phyloP scores from a whole-genome alignment of 2,329 filamentous ascomycete species.

The Phialocephala subalpina region DNA sequence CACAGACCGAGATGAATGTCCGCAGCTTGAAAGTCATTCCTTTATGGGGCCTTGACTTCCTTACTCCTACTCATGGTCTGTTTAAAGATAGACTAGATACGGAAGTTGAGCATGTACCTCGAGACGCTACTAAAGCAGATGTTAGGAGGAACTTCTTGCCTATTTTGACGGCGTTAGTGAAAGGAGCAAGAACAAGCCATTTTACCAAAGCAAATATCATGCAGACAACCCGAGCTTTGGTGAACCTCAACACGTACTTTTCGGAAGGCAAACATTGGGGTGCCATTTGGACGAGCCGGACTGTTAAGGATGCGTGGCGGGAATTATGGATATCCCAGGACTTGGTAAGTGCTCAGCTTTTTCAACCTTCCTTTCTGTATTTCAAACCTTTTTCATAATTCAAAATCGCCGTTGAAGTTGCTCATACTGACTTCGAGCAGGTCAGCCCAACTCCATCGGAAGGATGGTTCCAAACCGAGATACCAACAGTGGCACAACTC shows the following conservation, averaged over 20 bases:
- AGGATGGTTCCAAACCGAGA: conserved; percentile 18
- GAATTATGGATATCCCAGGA: conserved; percentile 54
- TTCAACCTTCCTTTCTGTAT: conserved; percentile 41
- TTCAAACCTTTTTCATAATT: conserved; percentile 45
- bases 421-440: not conserved
- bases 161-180: conserved; percentile 57
- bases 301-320: conserved; percentile 55
- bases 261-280: conserved; percentile 53
- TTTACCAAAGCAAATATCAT: conserved; percentile 56
- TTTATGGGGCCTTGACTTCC: conserved; percentile 58
- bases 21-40: conserved; percentile 57
- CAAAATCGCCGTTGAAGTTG: too few species aligned
- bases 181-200: conserved; percentile 55
- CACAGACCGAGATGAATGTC: conserved; percentile 47
- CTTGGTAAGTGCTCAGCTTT: conserved; percentile 44
- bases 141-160: conserved; percentile 63
- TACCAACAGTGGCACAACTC: conserved; percentile 53
- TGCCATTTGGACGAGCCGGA: conserved; percentile 54
- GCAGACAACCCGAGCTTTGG: conserved; percentile 40
- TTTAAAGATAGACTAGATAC: conserved; percentile 57
- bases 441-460: conserved; percentile 17
- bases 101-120: conserved; percentile 49
- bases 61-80: conserved; percentile 58
- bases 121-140: conserved; percentile 42
- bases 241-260: conserved; percentile 44